Percentiles rank a stretch among this genome's conserved stretches.
These are phyloP conservation scores for Diaporthe helianthi DNA, from an alignment of 2,329 filamentous ascomycete genomes.

Conservation along the genomic window DNA sequence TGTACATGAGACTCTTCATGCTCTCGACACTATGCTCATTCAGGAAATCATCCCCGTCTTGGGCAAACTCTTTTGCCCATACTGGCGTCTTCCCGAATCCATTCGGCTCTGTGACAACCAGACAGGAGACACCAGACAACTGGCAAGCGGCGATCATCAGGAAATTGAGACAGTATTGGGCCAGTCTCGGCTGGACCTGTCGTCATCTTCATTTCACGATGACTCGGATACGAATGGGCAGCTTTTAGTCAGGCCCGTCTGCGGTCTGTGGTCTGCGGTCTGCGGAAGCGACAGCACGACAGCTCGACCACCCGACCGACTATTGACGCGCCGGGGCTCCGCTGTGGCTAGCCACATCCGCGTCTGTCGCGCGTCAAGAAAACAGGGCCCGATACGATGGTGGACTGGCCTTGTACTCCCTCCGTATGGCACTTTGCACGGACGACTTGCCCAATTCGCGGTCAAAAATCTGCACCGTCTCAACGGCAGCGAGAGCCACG, in stretches of 20 bases:
- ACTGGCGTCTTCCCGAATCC: conserved; percentile 18
- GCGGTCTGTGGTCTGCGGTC: too few relatives aligned
- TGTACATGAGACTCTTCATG: conserved; percentile 26
- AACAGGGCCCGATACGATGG: conserved; percentile 1
- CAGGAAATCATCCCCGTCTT: conserved; percentile 28
- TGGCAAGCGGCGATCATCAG: conserved; percentile 29
- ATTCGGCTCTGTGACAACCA: conserved; percentile 19
- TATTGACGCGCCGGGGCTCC: conserved; percentile 28
- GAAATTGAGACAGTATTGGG: conserved; percentile 23
- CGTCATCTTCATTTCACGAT: conserved; percentile 30
- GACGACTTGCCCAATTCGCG: conserved; percentile 14
- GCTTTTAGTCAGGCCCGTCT: not conserved
- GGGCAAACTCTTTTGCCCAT: conserved; percentile 22
- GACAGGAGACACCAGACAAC: conserved; percentile 18
- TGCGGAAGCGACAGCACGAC: not conserved
- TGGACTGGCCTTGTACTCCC: not conserved
- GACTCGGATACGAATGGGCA: conserved; percentile 29
- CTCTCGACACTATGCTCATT: conserved; percentile 24
- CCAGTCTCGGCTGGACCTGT: conserved; percentile 22
- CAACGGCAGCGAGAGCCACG: conserved; percentile 18
- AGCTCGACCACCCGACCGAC: not conserved
- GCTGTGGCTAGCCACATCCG: conserved; percentile 18
- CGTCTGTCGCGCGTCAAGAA: conserved; percentile 24
- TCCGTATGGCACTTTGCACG: conserved; percentile 23
- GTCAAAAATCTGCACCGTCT: conserved; percentile 21